Base-by-base conservation (phyloP, 805 yeast genomes). In the Wickerhamomyces sydowiorum region DNA sequence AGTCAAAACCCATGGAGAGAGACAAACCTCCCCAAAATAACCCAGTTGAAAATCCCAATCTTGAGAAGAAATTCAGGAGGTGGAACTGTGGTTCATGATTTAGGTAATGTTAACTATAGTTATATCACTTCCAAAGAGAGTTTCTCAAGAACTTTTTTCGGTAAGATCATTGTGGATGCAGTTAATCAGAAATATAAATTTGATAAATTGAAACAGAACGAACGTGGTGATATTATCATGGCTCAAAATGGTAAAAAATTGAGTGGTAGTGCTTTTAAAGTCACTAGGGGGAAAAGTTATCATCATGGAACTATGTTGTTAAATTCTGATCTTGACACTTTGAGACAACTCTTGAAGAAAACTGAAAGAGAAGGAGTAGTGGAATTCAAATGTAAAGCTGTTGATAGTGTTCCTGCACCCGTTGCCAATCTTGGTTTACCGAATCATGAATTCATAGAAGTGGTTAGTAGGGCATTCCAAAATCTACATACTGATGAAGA, bases 301-400 rank as follows among this genome's bases (percentile, higher is more conserved):
- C 99, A 93, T 58, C 99, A 93, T 65, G 99, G 97, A 0, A 93
- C 99, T 0, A 86, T 93, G 96, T 68, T 93, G 7, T 66, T 93
- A 20, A 65, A 75, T 41, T 80, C 95, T 33, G 69, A 80, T 30
- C 62, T 93, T 21, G 69, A 69, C n/a, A 62, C 70, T 1, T 67
- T 93, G 44, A 67, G 80, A 1, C 67, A 75, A n/a, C 58, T 87
- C 13, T 66, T 93, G 44, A 71, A 73, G 28, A 66, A 80, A 14
- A 72, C 69, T 34, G 61, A 64, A 10, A 47, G 62, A 1, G 50
- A 61, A 4, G 78, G 77, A 0, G 44, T 50, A 1, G 67, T 82
- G 2, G 67, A 60, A 17, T 62, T 78, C 41, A 62, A 53, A 14
- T 64, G 69, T 31, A 40, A 48, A 10, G 62, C 82, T 9, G 87